Conservation (phyloP, 441 rosid species). For the Metrosideros polymorpha region DNA sequence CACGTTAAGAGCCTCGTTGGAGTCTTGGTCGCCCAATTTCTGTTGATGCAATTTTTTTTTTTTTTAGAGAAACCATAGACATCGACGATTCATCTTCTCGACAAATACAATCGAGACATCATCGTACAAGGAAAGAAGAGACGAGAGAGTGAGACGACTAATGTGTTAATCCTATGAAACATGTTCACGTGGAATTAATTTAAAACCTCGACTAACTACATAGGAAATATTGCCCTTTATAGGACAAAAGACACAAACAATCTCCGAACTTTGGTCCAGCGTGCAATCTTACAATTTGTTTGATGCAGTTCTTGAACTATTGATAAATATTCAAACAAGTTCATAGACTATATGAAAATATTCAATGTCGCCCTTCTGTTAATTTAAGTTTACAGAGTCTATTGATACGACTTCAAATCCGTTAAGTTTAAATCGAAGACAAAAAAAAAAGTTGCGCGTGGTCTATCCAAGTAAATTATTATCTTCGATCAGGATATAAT, state of each 20-base stretch:
- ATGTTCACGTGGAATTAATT: not conserved
- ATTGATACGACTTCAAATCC: fast-evolving
- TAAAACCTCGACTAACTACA: not conserved
- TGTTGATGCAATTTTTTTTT: no score
- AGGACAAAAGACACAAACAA: fast-evolving
- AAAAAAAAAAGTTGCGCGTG: not conserved
- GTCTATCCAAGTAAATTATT: not conserved
- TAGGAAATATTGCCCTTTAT: no score
- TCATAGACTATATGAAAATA: fast-evolving
- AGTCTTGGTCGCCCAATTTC: no score
- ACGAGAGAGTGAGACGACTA: no score
- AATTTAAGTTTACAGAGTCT: fast-evolving
- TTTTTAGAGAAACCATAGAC: no score
- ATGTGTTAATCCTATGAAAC: no score
- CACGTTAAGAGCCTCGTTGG: no score
- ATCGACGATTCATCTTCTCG: no score
- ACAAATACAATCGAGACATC: no score
- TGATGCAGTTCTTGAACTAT: fast-evolving
- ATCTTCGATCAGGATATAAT: not conserved
- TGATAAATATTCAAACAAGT: fast-evolving
- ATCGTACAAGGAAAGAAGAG: no score
- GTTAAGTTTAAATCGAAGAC: not conserved
- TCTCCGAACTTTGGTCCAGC: no score
- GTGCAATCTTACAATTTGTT: fast-evolving
- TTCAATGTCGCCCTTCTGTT: fast-evolving